Evolutionary conservation across 1,284 basidiomycete genomes (phyloP).

Genomic region (Papiliotrema fonsecae): DNA sequence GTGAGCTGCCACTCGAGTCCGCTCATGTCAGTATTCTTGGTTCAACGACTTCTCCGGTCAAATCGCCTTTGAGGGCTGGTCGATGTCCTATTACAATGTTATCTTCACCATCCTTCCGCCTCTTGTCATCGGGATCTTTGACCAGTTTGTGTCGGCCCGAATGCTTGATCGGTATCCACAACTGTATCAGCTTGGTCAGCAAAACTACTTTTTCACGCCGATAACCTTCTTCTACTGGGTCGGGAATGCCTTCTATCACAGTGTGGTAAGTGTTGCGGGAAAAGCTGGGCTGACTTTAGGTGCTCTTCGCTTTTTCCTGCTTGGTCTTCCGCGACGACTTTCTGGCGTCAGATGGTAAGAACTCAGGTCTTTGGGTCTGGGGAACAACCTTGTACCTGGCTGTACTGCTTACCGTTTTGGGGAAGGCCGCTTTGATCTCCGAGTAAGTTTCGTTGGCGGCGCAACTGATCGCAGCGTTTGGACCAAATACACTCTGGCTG

Average conservation of each 20-base stretch:
- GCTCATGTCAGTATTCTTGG: slow-evolving; percentile 73
- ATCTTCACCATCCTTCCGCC: slow-evolving; percentile 93
- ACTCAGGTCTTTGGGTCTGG: slow-evolving; percentile 97
- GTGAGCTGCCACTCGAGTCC: slow-evolving; percentile 47
- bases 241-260: slow-evolving; percentile 88
- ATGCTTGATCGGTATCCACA: slow-evolving; percentile 97
- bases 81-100: slow-evolving; percentile 88
- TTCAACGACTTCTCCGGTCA: slow-evolving; percentile 99
- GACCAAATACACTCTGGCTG: slow-evolving; percentile 97
- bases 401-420: slow-evolving; percentile 89
- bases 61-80: slow-evolving; percentile 98
- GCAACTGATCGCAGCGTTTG: slow-evolving; percentile 63
- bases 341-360: slow-evolving; percentile 70
- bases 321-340: slow-evolving; percentile 89
- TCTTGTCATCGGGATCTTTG: slow-evolving; percentile 93
- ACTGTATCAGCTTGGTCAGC: slow-evolving; percentile 86
- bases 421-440: slow-evolving; percentile 94
- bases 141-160: slow-evolving; percentile 94
- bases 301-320: slow-evolving; percentile 82
- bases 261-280: slow-evolving; percentile 60
- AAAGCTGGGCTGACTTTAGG: slow-evolving; percentile 47
- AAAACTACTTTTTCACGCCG: slow-evolving; percentile 86
- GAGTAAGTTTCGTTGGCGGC: slow-evolving; percentile 61
- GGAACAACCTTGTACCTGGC: slow-evolving; percentile 91
- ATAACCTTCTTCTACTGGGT: slow-evolving; percentile 95